Evolutionary conservation across 805 yeast species (phyloP).

Genomic region (Sugiyamaella americana): DNA sequence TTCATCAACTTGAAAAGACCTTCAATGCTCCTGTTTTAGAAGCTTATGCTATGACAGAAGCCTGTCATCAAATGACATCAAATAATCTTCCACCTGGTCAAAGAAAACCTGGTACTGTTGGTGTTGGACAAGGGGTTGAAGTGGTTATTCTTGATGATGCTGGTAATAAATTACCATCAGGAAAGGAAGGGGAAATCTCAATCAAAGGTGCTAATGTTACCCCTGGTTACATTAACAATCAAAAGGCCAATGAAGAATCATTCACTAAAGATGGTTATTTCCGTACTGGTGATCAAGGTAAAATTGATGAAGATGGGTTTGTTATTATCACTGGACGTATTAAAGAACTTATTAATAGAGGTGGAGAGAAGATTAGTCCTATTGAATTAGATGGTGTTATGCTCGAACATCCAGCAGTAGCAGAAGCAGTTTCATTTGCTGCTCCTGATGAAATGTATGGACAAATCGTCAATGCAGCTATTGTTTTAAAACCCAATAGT

Average conservation of each 20-base stretch:
- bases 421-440: constrained; percentile 67
- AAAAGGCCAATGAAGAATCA: constrained; percentile 61
- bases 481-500: constrained; percentile 45
- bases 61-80: constrained; percentile 75
- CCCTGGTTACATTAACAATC: constrained; percentile 63
- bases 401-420: constrained; percentile 54
- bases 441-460: constrained; percentile 64
- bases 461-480: constrained; percentile 64
- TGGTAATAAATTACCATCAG: constrained; percentile 44
- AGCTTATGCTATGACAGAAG: constrained; percentile 79
- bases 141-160: constrained; percentile 49
- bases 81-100: constrained; percentile 60
- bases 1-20: constrained; percentile 48
- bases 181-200: constrained; percentile 61
- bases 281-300: constrained; percentile 78
- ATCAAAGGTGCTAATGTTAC: constrained; percentile 66
- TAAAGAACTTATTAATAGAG: constrained; percentile 69
- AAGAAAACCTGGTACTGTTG: constrained; percentile 67
- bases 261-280: constrained; percentile 57
- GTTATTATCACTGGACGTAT: constrained; percentile 61
- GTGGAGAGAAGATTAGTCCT: constrained; percentile 74
- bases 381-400: constrained; percentile 59
- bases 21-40: constrained; percentile 66
- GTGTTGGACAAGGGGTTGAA: constrained; percentile 65
- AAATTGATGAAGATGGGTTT: constrained; percentile 51